Percentiles rank a stretch among this genome's conserved stretches.
These are phyloP conservation scores for Phytophthora agathidicida DNA, from an alignment of 352 stramenopile species.

Conservation along the genomic window DNA sequence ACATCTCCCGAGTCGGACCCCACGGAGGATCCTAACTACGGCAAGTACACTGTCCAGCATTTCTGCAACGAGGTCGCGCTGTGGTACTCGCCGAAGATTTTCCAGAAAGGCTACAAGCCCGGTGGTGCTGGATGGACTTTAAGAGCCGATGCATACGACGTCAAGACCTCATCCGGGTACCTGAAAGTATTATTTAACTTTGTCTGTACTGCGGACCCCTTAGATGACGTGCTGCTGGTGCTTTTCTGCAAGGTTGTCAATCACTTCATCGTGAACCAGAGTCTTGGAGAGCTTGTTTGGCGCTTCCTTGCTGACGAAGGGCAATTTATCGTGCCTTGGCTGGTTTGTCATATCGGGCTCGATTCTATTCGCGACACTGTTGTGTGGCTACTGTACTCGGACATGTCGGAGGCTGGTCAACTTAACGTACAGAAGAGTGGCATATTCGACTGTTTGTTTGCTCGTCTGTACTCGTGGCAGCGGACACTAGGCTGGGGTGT, in stretches of 20 bases:
- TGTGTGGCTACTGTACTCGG: conserved; percentile 86
- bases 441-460: conserved; percentile 82
- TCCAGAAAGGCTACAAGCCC: conserved; percentile 58
- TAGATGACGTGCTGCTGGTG: conserved; percentile 82
- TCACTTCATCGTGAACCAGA: conserved; percentile 77
- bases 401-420: conserved; percentile 76
- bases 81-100: conserved; percentile 81
- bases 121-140: conserved; percentile 43
- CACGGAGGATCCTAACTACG: conserved; percentile 70
- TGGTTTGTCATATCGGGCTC: conserved; percentile 83
- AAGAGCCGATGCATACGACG: conserved; percentile 56
- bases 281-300: conserved; percentile 70
- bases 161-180: conserved; percentile 59
- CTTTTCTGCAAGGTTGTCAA: conserved; percentile 90
- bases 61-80: conserved; percentile 85
- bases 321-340: conserved; percentile 70
- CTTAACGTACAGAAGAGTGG: conserved; percentile 66
- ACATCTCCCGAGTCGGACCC: conserved; percentile 38
- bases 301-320: conserved; percentile 74
- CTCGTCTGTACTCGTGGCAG: conserved; percentile 81
- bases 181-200: conserved; percentile 89
- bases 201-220: conserved; percentile 60
- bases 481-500: conserved; percentile 85
- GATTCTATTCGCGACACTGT: conserved; percentile 86
- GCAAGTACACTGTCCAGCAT: conserved; percentile 82